phyloP scores from a whole-genome alignment of 768 basidiomycete species.

The Lepiota brunneoincarnata region DNA sequence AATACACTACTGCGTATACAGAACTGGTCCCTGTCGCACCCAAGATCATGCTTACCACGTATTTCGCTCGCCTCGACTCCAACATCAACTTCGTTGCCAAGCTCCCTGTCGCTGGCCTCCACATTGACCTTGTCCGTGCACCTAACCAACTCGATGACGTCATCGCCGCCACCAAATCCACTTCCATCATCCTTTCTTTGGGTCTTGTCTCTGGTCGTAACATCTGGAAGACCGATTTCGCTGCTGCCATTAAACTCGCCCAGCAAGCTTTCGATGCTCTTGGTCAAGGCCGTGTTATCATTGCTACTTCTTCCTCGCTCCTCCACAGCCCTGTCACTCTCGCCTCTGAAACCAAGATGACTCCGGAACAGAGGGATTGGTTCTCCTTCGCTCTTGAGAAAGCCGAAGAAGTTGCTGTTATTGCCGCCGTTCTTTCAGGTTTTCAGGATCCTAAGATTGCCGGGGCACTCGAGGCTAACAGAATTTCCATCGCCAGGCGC shows the following conservation, averaged over 20 bases:
- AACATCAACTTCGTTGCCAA: constrained; percentile 87
- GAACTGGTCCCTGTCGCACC: constrained; percentile 82
- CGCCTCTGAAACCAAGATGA: constrained; percentile 88
- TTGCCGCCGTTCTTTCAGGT: constrained; percentile 83
- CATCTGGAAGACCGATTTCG: constrained; percentile 98
- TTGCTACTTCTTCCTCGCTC: constrained; percentile 96
- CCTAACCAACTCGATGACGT: constrained; percentile 85
- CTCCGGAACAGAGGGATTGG: constrained; percentile 91
- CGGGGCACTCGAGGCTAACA: constrained; percentile 84
- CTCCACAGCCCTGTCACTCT: constrained; percentile 98
- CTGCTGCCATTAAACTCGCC: constrained; percentile 73
- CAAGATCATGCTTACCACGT: constrained; percentile 92
- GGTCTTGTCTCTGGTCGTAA: constrained; percentile 98
- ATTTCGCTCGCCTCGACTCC: constrained; percentile 94
- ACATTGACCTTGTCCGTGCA: constrained; percentile 95
- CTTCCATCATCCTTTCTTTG: constrained; percentile 80
- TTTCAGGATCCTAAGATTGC: constrained; percentile 74
- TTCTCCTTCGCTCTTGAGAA: constrained; percentile 99
- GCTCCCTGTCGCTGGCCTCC: constrained; percentile 90
- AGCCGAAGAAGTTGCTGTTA: constrained; percentile 82
- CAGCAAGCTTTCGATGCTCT: constrained; percentile 84
- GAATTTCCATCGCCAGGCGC: constrained; percentile 85
- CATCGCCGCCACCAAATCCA: constrained; percentile 79
- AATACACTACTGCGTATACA: constrained; percentile 79
- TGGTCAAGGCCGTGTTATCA: constrained; percentile 84